Evolutionary conservation across 495 filamentous ascomycete genomes (phyloP), one percentile per base, ranked within the genome.

Genomic region (Aspergillus sclerotiicarbonarius): DNA sequence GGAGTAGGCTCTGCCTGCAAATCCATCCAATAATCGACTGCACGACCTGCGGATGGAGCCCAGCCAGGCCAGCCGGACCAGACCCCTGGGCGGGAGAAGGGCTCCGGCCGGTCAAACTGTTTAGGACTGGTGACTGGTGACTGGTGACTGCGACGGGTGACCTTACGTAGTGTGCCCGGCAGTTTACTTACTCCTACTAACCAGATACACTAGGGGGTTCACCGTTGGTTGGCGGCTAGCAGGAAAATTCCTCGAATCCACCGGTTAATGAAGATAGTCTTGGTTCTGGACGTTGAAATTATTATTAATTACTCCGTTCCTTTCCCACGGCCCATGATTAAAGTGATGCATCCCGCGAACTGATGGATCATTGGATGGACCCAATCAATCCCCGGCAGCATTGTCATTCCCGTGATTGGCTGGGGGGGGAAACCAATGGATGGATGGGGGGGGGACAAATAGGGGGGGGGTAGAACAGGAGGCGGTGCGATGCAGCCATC

Each of bases 381-480:
- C 19, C 35, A 54, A 54, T 54, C 45, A 56, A 37, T 50, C 44
- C 18, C 9, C 31, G 45, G 13, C 45, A 18, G 37, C 56, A 58
- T 45, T 39, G 43, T 53, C 30, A 32, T 59, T 47, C 50, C 19
- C 6, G 21, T 35, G 29, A 53, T 59, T 59, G 50, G 56, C 41
- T 45, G 18, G 37, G 20, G 39, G 16, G 16, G 15, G 37, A 29
- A n/a, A n/a, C n/a, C n/a, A n/a, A n/a, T n/a, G n/a, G n/a, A n/a
- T n/a, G n/a, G n/a, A n/a, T n/a, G n/a, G n/a, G n/a, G n/a, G n/a
- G 16, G 16, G 15, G 37, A 29, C 31, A 35, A 51, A 32, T 35
- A 30, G 49, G 51, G 25, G 51, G 25, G 18, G 41, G 21, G 54
- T 49, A n/a, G 54, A 39, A 56, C 44, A 49, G 35, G 54, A 20